Evolutionary conservation across 73 alveolate genomes (phyloP), one percentile per base, ranked within the genome.

Genomic region (Strombidium stylifer): DNA sequence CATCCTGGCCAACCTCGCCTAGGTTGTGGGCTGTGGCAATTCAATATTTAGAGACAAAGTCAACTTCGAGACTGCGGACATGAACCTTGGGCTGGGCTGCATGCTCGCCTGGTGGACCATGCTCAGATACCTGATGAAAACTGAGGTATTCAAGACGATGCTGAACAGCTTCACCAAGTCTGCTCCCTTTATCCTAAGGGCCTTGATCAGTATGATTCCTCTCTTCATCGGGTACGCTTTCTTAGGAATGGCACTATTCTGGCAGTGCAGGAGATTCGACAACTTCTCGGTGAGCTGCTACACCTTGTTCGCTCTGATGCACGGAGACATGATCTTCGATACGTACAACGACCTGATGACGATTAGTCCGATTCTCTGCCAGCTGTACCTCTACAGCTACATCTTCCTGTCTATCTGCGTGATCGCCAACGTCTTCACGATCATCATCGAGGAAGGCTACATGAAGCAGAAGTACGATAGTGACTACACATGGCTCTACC

Each of bases 201-300:
- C 84, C 27, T 48, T 92, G 52, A 60, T 69, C 11, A 90, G 94
- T 15, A 76, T 80, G 0, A 48, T 88, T 21, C 98, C 98, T 2
- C 56, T 92, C 36, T 89, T 92, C 44, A 49, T 88, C 4, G 98
- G 93, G 10, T 92, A 84, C 67, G 82, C 89, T n/a, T 75, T 88
- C 69, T 65, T 92, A 14, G 97, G 95, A 0, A 64, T 88, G 69
- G 88, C 94, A 56, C 76, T 92, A 21, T 92, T 92, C 70, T 92
- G 97, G 97, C 68, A 68, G 27, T 72, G 91, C 45, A 82, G 61
- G 59, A 46, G 95, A 36, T 91, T 83, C 47, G 60, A 82, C 15
- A 71, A 51, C 46, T 59, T 82, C 14, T 37, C 85, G 0, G 78
- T 72, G 64, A 55, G 89, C 15, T 46, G 68, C 70, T 62, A 72